Base-by-base conservation (phyloP, 495 filamentous ascomycete species). In the Achaetomiella virescens region DNA sequence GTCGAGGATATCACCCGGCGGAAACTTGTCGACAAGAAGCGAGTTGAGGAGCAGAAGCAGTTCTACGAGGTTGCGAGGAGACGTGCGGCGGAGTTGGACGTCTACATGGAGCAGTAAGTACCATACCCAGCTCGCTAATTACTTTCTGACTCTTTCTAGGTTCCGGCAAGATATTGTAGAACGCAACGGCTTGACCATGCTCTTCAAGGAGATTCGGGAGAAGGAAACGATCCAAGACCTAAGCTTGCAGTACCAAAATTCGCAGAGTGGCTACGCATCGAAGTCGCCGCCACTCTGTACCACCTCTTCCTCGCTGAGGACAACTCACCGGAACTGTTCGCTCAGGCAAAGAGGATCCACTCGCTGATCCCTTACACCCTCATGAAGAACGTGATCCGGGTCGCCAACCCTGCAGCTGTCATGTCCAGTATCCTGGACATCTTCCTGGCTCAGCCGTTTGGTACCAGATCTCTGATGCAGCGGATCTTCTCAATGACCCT, bases 281-380 rank as follows among this genome's bases (percentile, higher is more conserved):
- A 98, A 71, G 86, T 98, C 40, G 93, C 93, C 7, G 93, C 93
- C 21, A 97, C 93, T 14, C 82, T 98, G 35, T 98, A 98, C 68
- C 93, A 98, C 69, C 75, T 98, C 29, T 98, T 98, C 79, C 80
- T 98, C 38, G 93, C 93, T 35, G 93, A 98, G 68, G 93, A 98
- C 66, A 98, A 98, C 69, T 96, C 91, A 3, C 89, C 91, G 8
- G 93, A 98, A 61, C 67, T 98, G 33, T 96, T 97, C 70, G 91
- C 91, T 3, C 95, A 97, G 66, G 85, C 85, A 2, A 97, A 92
- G 71, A 80, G 85, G 55, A 96, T 97, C 35, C 93, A 98, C 64
- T 93, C 90, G 0, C 78, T 97, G 46, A 85, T 97, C 31, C 93
- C 93, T 0, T 98, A 98, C 66, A 87, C 84, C 0, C 71, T 96